Evolutionary conservation across 2,329 filamentous ascomycete genomes (phyloP).

Genomic region (Aspergillus ustus): DNA sequence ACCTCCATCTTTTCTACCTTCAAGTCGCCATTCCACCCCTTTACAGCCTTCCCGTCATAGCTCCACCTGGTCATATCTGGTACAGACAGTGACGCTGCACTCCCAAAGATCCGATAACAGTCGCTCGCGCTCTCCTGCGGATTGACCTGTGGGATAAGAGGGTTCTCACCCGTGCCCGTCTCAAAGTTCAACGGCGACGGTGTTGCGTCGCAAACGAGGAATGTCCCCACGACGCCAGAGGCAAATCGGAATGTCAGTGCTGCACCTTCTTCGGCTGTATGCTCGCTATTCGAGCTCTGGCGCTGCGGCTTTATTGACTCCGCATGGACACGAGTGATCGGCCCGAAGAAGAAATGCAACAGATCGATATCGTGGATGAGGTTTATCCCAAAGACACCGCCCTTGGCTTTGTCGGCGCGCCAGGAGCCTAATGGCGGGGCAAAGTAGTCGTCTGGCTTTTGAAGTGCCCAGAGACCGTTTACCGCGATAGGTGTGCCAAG

Average conservation of each 20-base stretch:
- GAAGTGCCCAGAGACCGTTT: constrained; percentile 59
- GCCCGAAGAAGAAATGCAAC: constrained; percentile 61
- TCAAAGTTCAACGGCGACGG: constrained; percentile 62
- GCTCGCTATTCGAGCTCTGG: constrained; percentile 26
- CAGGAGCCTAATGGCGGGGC: constrained; percentile 50
- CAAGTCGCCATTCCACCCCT: constrained; percentile 50
- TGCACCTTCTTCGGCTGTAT: constrained; percentile 61
- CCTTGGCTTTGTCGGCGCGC: constrained; percentile 51
- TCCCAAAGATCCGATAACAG: constrained; percentile 62
- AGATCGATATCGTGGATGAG: constrained; percentile 66
- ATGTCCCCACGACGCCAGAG: constrained; percentile 61
- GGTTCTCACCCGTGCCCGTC: constrained; percentile 63
- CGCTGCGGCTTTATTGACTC: constrained; percentile 53
- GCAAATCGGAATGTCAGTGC: constrained; percentile 59
- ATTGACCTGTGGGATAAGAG: constrained; percentile 50
- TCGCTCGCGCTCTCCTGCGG: constrained; percentile 38
- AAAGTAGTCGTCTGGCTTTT: constrained; percentile 60
- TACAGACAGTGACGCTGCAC: constrained; percentile 56
- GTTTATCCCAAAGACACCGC: constrained; percentile 62
- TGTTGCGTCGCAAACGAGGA: constrained; percentile 58
- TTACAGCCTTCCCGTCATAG: constrained; percentile 45
- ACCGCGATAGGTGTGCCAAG: constrained; percentile 58
- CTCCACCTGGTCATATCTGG: constrained; percentile 58
- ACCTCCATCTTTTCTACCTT: constrained; percentile 36
- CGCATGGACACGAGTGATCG: constrained; percentile 57